Base-by-base conservation (phyloP, 305 asterid genomes). In the Solanum hybrid region DNA sequence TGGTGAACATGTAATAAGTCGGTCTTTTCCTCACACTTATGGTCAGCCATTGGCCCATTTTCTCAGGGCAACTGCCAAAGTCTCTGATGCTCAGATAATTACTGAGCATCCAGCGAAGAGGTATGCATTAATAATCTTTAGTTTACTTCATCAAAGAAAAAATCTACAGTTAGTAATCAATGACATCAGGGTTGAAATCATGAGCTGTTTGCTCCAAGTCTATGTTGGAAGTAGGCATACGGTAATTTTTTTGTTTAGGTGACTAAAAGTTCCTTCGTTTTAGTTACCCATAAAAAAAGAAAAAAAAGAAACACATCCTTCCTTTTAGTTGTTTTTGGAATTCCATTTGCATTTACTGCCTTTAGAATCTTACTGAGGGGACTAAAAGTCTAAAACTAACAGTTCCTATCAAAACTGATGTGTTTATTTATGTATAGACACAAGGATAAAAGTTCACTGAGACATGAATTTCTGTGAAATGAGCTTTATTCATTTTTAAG, bases 11-110 rank as follows among this genome's bases (percentile, higher is more conserved):
- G 93, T 96, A 93, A 95, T 96, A 60, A 93, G 95, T 87, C 90
- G 98, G 86, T 90, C 94, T 12, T 97, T 96, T 91, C 98, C 98
- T 88, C 96, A 91, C 94, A 97, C 97, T 90, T 97, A 93, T 40
- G 98, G 99, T 76, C 98, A 95, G 90, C 98, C 97, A 14, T 80
- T 97, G 87, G 98, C 95, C 29, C 99, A 97, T 91, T 97, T 97
- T 91, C 92, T 95, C 38, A 93, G 99, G 93, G 96, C 89, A 88
- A 95, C 92, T 76, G 96, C 98, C 56, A 92, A 94, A 90, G 98
- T 93, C 90, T 92, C 98, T 35, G 98, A 90, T 91, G 99, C 99
- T 88, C 97, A 97, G 94, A 92, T 96, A 88, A 95, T 97, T 75
- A 91, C 98, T 9, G 97, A 97, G 84, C 99, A 92, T 91, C 99